Conservation (phyloP, 176 grass and related monocot species). For the Bonia amplexicaulis region DNA sequence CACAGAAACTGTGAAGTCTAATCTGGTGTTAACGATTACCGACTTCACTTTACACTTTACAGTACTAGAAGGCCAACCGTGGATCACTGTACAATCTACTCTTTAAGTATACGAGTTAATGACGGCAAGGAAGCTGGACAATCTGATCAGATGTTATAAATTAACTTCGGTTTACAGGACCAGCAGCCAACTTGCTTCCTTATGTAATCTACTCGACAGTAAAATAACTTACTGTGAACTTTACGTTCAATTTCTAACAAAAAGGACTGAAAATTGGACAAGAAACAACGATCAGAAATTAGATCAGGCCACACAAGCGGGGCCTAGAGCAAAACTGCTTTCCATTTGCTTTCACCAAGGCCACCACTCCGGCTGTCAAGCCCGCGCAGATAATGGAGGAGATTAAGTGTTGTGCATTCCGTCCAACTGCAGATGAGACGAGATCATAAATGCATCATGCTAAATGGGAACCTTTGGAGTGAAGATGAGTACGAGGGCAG, state of each 20-base stretch:
- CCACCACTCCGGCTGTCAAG: slow-evolving; percentile 73
- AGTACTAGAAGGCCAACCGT: background rate
- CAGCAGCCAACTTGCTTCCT: background rate
- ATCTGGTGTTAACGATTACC: slow-evolving; percentile 2
- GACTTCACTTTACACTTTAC: slow-evolving; percentile 8
- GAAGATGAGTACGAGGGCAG: background rate
- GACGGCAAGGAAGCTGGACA: background rate
- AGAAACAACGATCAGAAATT: background rate
- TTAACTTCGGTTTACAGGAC: slow-evolving; percentile 4
- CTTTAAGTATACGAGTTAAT: background rate
- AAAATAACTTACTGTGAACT: background rate
- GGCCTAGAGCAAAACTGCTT: slow-evolving; percentile 94
- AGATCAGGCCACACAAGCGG: slow-evolving; percentile 71
- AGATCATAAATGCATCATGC: background rate
- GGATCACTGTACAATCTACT: background rate
- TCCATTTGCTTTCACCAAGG: slow-evolving; percentile 89
- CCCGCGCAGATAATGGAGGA: slow-evolving; percentile 63
- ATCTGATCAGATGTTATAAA: background rate
- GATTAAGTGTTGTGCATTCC: slow-evolving; percentile 51
- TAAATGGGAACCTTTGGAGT: background rate
- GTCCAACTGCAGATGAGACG: slow-evolving; percentile 40
- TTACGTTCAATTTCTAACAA: background rate
- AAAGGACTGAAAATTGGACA: background rate
- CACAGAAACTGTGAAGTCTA: background rate
- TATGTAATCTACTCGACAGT: slow-evolving; percentile 17